phyloP scores from a whole-genome alignment of 2,329 filamentous ascomycete species.

The Aspergillus proliferans region DNA sequence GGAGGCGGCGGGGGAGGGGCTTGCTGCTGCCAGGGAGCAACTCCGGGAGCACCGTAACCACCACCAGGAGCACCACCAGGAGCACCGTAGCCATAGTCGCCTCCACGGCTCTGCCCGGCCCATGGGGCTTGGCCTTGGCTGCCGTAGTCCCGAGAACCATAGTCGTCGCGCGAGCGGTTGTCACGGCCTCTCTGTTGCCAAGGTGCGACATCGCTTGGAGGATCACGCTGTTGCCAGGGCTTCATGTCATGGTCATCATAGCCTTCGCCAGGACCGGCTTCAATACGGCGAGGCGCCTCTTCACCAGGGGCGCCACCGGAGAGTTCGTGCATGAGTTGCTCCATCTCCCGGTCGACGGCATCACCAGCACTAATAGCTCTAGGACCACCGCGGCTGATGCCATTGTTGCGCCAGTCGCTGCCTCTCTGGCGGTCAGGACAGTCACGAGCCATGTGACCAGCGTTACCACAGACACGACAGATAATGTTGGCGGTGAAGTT shows the following conservation, averaged over 20 bases:
- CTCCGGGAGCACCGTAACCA: slow-evolving; percentile 30
- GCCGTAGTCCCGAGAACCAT: slow-evolving; percentile 34
- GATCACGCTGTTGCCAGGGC: slow-evolving; percentile 82
- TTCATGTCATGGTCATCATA: slow-evolving; percentile 54
- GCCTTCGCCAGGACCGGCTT: slow-evolving; percentile 65
- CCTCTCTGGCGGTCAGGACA: slow-evolving; percentile 92
- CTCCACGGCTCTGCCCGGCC: slow-evolving; percentile 37
- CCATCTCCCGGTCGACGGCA: slow-evolving; percentile 87
- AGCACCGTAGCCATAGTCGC: slow-evolving; percentile 38
- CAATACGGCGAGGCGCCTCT: slow-evolving; percentile 69
- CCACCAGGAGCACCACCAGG: slow-evolving; percentile 39
- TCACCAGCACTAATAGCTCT: slow-evolving; percentile 70
- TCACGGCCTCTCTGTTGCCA: slow-evolving; percentile 60
- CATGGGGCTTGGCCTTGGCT: slow-evolving; percentile 26
- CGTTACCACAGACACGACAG: slow-evolving; percentile 95
- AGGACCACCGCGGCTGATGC: slow-evolving; percentile 36
- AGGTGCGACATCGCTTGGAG: slow-evolving; percentile 69
- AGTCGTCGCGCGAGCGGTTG: slow-evolving; percentile 45
- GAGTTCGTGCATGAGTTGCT: slow-evolving; percentile 98
- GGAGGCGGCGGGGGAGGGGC: slow-evolving; percentile 39
- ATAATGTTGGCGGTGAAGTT: slow-evolving; percentile 99
- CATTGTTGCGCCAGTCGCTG: slow-evolving; percentile 83
- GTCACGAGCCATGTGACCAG: slow-evolving; percentile 96
- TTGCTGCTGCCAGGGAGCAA: slow-evolving; percentile 59
- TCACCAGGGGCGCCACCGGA: slow-evolving; percentile 62